Conservation (phyloP, 768 basidiomycete species). For the Fibroporia radiculosa region DNA sequence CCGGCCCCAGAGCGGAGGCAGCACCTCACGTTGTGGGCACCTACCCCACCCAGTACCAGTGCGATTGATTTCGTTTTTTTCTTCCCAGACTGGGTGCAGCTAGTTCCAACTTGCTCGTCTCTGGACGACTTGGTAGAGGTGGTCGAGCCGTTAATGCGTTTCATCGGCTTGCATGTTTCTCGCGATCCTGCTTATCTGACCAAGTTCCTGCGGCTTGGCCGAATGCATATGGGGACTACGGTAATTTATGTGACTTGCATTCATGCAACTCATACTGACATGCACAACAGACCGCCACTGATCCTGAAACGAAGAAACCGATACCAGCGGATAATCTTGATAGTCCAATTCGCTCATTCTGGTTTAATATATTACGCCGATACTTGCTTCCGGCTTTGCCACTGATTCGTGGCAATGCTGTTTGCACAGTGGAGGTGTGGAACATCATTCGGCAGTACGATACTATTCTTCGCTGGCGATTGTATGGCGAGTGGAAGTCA, state of each 20-base stretch:
- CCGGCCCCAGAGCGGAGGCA: constrained; percentile 51
- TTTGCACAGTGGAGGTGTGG: constrained; percentile 91
- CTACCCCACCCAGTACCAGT: constrained; percentile 72
- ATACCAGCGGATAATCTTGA: constrained; percentile 45
- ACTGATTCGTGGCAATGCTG: constrained; percentile 77
- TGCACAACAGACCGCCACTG: constrained; percentile 37
- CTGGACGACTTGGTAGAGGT: constrained; percentile 68
- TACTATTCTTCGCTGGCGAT: constrained; percentile 72
- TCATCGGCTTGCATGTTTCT: constrained; percentile 74
- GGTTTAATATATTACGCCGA: constrained; percentile 73
- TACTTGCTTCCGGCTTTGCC: constrained; percentile 85
- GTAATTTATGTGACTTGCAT: constrained; percentile 25
- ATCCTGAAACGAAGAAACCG: constrained; percentile 56
- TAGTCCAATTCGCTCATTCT: constrained; percentile 65
- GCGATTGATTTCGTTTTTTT: constrained; percentile 83
- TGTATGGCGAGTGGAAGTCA: constrained; percentile 95
- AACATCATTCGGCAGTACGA: constrained; percentile 76
- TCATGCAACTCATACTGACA: background rate
- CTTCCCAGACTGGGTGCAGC: constrained; percentile 76
- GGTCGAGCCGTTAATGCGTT: constrained; percentile 71
- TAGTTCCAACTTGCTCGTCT: constrained; percentile 55
- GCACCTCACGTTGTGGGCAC: constrained; percentile 67
- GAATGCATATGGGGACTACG: constrained; percentile 49
- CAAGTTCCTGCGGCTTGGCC: constrained; percentile 75
- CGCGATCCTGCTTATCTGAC: constrained; percentile 73